phyloP scores from a whole-genome alignment of 2,329 filamentous ascomycete genomes.

The Fusarium anguioides region DNA sequence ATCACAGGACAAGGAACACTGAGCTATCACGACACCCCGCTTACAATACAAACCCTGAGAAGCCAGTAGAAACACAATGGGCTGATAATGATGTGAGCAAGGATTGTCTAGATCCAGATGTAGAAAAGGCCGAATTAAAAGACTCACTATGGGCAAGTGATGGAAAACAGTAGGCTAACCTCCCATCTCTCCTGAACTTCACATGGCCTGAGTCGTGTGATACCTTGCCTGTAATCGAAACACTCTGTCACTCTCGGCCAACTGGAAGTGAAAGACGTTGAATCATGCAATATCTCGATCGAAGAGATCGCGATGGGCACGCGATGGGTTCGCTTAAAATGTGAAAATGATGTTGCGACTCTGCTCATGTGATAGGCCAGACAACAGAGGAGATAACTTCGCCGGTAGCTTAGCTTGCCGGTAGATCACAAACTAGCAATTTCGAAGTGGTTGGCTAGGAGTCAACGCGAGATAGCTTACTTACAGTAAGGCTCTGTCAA shows the following conservation, averaged over 20 bases:
- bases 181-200: background rate
- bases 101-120: background rate
- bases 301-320: slow-evolving; percentile 13
- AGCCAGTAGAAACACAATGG: background rate
- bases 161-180: background rate
- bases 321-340: background rate
- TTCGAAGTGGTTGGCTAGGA: slow-evolving; percentile 7
- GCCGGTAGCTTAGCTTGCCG: slow-evolving; percentile 8
- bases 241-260: background rate
- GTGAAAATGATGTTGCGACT: slow-evolving; percentile 4
- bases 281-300: slow-evolving; percentile 12
- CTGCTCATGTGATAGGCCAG: slow-evolving; percentile 8
- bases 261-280: background rate
- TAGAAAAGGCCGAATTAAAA: background rate
- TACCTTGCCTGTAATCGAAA: background rate
- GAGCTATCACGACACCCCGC: slow-evolving; percentile 1
- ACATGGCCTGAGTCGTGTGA: background rate
- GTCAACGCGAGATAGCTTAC: slow-evolving; percentile 1
- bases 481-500: slow-evolving; percentile 2
- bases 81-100: background rate
- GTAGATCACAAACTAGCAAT: slow-evolving; percentile 16
- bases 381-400: background rate
- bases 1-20: background rate
- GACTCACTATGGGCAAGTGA: background rate
- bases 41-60: background rate